These are phyloP conservation scores for Rubus idaeus DNA, from an alignment of 306 rosid genomes.

Conservation along the genomic window DNA sequence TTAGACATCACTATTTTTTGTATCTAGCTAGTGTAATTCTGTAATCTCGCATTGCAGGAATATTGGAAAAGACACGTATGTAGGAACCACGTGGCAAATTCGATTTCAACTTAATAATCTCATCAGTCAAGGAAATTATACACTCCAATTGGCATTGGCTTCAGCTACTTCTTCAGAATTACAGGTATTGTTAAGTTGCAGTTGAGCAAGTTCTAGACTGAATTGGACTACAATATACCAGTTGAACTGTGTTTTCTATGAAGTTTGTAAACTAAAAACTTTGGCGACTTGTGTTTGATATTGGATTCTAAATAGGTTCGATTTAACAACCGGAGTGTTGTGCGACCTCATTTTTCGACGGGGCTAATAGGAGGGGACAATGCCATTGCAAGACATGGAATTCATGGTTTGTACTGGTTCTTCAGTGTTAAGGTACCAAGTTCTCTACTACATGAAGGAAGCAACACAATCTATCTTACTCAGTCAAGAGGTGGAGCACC, in stretches of 20 bases:
- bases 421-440: conserved; percentile 40
- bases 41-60: conserved; percentile 30
- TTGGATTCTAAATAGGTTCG: conserved; percentile 45
- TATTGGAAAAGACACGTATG: conserved; percentile 20
- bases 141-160: conserved; percentile 73
- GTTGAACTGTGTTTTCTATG: background rate
- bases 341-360: conserved; percentile 31
- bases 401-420: conserved; percentile 61
- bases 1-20: background rate
- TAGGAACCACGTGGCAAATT: conserved; percentile 71
- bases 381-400: conserved; percentile 81
- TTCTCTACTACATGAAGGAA: conserved; percentile 36
- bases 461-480: conserved; percentile 50
- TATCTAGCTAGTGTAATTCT: background rate
- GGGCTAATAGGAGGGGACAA: conserved; percentile 56
- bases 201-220: background rate
- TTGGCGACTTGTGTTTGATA: background rate
- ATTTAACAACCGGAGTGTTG: conserved; percentile 30
- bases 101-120: conserved; percentile 36
- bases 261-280: background rate
- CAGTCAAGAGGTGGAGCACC: conserved; percentile 41
- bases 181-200: conserved; percentile 36
- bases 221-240: background rate
- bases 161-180: conserved; percentile 41
- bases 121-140: conserved; percentile 38